Base-by-base conservation (phyloP, 257 asterid genomes). In the Misopates orontium region DNA sequence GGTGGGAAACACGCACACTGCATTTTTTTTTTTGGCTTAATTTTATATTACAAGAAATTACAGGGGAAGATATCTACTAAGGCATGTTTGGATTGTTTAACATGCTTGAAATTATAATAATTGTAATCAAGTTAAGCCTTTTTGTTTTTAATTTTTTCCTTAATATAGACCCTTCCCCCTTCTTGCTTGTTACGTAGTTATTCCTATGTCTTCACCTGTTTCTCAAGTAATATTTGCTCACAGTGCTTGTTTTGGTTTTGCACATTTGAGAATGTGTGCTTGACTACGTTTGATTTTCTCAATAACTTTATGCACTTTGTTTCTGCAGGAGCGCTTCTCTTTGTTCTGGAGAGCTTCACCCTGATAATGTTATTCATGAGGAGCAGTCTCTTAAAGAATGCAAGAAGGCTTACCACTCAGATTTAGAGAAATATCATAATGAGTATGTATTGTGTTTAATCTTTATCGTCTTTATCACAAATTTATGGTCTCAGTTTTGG, bases 321-420 rank as follows among this genome's bases (percentile, higher is more conserved):
- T 72, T 77, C 77, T 69, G 77, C 81, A 93, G 99, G 99, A 87
- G 95, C 69, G 73, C 86, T 75, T 79, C 87, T 71, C 77, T 93
- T 41, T 90, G 97, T 79, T 76, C 71, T 60, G 95, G 95, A 63
- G 74, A 85, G 77, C 84, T 83, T 71, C 96, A 90, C 75, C 99
- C 99, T 17, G 99, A 90, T 73, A 73, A 72, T 63, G 73, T 90
- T 64, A 75, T 90, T 77, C 76, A 49, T 4, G 71, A 56, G 57
- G 95, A 86, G 77, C 84, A 79, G 69, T 71, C 71, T 62, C 74
- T 79, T 72, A 93, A 80, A 82, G 75, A 83, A 54, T 66, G 67
- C 73, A 93, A 83, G 86, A 84, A 82, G 60, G 71, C 78, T 18
- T 86, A 93, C 72, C 82, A 80, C 79, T 71, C 83, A 32, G 78